These are phyloP conservation scores for Kurtzmaniella fragi DNA, from an alignment of 805 yeast species.

Conservation along the genomic window DNA sequence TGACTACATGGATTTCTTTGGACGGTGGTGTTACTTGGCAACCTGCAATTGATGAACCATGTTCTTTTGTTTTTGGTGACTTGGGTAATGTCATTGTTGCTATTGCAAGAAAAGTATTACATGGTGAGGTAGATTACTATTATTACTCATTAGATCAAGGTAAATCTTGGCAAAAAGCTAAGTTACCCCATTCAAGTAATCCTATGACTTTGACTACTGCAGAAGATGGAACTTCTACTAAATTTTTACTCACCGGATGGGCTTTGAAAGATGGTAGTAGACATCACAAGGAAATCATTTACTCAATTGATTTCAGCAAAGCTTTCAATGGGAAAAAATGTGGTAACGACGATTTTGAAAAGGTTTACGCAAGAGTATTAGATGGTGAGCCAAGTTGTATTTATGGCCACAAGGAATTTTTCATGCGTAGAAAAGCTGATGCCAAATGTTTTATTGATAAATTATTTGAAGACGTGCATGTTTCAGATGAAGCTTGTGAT, in stretches of 20 bases:
- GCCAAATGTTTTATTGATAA: slow-evolving; percentile 59
- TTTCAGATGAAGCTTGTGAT: slow-evolving; percentile 51
- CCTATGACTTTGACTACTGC: slow-evolving; percentile 50
- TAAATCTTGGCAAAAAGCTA: slow-evolving; percentile 49
- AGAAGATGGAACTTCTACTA: slow-evolving; percentile 64
- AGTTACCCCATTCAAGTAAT: slow-evolving; percentile 39
- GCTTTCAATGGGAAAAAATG: slow-evolving; percentile 50
- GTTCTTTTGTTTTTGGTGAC: slow-evolving; percentile 63
- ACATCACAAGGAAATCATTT: slow-evolving; percentile 15
- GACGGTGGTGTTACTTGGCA: slow-evolving; percentile 80
- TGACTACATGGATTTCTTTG: slow-evolving; percentile 56
- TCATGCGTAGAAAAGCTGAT: slow-evolving; percentile 56
- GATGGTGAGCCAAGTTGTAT: slow-evolving; percentile 47
- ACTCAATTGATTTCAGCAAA: slow-evolving; percentile 49
- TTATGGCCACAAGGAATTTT: slow-evolving; percentile 63
- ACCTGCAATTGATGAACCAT: slow-evolving; percentile 47
- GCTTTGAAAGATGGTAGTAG: slow-evolving; percentile 7
- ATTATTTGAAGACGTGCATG: slow-evolving; percentile 41
- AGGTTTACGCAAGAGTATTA: slow-evolving; percentile 49
- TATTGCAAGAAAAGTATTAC: slow-evolving; percentile 34
- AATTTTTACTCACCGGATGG: slow-evolving; percentile 49
- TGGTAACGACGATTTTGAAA: slow-evolving; percentile 54
- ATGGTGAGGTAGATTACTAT: slow-evolving; percentile 22
- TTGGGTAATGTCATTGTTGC: slow-evolving; percentile 70
- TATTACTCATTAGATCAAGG: slow-evolving; percentile 73